Evolutionary conservation across 805 yeast species (phyloP).

Genomic region (Yamadazyma laniorum): DNA sequence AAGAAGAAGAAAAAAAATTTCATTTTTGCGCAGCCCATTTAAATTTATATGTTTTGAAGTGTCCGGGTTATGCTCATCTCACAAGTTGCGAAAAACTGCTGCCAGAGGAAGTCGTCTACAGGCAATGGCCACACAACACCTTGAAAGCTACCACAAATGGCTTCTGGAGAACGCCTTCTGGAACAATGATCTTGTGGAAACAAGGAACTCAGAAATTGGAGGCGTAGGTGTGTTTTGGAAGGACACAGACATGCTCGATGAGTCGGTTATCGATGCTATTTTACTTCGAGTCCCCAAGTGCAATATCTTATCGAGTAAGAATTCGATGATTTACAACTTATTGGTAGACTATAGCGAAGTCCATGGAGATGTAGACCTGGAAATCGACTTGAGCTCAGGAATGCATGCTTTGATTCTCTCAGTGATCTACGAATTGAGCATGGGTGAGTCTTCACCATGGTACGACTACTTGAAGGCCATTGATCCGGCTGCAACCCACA

Average conservation of each 20-base stretch:
- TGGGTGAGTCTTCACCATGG: constrained; percentile 79
- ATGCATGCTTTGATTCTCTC: constrained; percentile 66
- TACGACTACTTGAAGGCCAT: constrained; percentile 57
- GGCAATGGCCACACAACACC: constrained; percentile 1
- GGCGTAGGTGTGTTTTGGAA: constrained; percentile 76
- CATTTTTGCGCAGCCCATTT: constrained; percentile 21
- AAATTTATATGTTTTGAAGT: constrained; percentile 2
- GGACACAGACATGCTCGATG: constrained; percentile 16
- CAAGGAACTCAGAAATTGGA: constrained; percentile 32
- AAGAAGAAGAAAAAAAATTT: constrained; percentile 14
- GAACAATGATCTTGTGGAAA: constrained; percentile 30
- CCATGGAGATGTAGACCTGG: constrained; percentile 11
- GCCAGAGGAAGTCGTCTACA: too few relatives aligned
- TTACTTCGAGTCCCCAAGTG: constrained; percentile 62
- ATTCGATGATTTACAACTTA: constrained; percentile 63
- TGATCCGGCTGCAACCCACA: constrained; percentile 28
- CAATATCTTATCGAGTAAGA: constrained; percentile 56
- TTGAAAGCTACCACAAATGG: constrained; percentile 38
- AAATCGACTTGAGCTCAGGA: constrained; percentile 46
- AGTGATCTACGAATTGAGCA: constrained; percentile 65
- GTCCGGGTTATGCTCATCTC: constrained; percentile 12
- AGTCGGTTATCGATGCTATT: constrained; percentile 17
- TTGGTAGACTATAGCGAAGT: constrained; percentile 48
- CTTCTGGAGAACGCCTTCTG: constrained; percentile 56
- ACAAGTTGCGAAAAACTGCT: constrained; percentile 2